phyloP scores from a whole-genome alignment of 192 early-diverging fungal species.

The Coemansia sp. region DNA sequence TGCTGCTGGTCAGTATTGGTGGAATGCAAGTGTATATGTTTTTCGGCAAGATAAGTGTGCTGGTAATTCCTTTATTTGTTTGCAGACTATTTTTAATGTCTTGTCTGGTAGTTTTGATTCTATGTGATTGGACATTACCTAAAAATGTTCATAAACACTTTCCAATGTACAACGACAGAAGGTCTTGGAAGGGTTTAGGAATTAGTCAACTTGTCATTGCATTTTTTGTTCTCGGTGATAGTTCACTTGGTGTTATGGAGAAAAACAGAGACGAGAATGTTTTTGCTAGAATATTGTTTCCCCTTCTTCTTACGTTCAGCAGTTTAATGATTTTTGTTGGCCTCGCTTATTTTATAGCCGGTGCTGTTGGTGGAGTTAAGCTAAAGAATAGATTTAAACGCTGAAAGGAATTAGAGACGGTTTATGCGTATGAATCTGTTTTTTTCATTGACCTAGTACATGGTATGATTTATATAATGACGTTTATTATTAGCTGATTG shows the following conservation, averaged over 20 bases:
- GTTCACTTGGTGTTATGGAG: slow-evolving; percentile 19
- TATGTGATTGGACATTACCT: slow-evolving; percentile 28
- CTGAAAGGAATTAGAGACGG: too few species aligned
- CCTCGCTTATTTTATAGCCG: slow-evolving; percentile 29
- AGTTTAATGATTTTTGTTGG: slow-evolving; percentile 20
- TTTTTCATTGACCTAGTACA: too few species aligned
- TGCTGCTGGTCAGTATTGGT: slow-evolving; percentile 15
- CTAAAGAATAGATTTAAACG: slow-evolving; percentile 12
- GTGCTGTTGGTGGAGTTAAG: slow-evolving; percentile 27
- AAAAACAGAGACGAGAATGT: background rate
- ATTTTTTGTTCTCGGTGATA: slow-evolving; percentile 37
- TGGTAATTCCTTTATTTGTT: slow-evolving; percentile 29
- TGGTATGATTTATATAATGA: too few species aligned
- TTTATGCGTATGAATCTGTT: too few species aligned
- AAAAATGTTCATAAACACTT: slow-evolving; percentile 19
- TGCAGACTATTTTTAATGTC: slow-evolving; percentile 32
- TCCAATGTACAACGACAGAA: slow-evolving; percentile 31
- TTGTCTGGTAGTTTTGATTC: slow-evolving; percentile 13
- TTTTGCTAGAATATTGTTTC: slow-evolving; percentile 24
- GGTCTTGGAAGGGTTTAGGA: slow-evolving; percentile 31
- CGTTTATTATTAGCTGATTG: too few species aligned
- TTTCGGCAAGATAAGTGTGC: slow-evolving; percentile 7
- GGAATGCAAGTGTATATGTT: slow-evolving; percentile 44
- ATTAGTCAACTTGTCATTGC: slow-evolving; percentile 30
- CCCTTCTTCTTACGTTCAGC: slow-evolving; percentile 20